Percentiles rank a stretch among this genome's conserved stretches.
These are phyloP conservation scores for Guadua angustifolia DNA, from an alignment of 176 grass and related monocot genomes.

Conservation along the genomic window DNA sequence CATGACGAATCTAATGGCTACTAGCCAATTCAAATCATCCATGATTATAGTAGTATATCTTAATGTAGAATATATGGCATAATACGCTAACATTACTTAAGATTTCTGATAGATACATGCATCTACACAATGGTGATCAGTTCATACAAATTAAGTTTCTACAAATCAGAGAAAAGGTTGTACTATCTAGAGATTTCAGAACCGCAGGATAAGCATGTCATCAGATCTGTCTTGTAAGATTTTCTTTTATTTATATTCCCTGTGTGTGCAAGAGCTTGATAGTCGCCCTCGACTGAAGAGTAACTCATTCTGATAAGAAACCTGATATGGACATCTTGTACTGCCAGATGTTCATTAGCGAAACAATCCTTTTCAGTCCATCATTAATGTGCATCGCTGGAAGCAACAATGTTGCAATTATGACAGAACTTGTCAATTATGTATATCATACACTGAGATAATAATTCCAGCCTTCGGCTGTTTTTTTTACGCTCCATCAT, in stretches of 20 bases:
- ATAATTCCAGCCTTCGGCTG: constrained; percentile 26
- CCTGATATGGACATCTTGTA: constrained; percentile 35
- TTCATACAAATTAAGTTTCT: not conserved
- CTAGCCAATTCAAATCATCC: constrained; percentile 13
- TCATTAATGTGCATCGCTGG: constrained; percentile 49
- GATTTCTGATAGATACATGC: not conserved
- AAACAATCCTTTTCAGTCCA: constrained; percentile 45
- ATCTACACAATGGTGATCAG: not conserved
- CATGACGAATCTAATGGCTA: not conserved
- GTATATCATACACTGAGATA: constrained; percentile 8
- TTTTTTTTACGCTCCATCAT: constrained; percentile 23
- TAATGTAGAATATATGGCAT: constrained; percentile 13
- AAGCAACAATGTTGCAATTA: constrained; percentile 52
- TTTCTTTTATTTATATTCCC: not conserved
- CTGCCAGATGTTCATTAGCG: constrained; percentile 17
- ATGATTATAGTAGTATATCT: not conserved
- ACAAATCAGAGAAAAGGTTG: not conserved
- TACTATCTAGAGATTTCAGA: not conserved
- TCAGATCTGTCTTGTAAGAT: not conserved
- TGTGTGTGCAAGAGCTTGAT: not conserved
- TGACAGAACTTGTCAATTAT: constrained; percentile 24
- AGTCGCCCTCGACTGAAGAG: not conserved
- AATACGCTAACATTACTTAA: not conserved
- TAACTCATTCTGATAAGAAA: constrained; percentile 35
- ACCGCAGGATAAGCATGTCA: not conserved